Evolutionary conservation across 768 basidiomycete genomes (phyloP).

Genomic region (Russula griseocarnosa): DNA sequence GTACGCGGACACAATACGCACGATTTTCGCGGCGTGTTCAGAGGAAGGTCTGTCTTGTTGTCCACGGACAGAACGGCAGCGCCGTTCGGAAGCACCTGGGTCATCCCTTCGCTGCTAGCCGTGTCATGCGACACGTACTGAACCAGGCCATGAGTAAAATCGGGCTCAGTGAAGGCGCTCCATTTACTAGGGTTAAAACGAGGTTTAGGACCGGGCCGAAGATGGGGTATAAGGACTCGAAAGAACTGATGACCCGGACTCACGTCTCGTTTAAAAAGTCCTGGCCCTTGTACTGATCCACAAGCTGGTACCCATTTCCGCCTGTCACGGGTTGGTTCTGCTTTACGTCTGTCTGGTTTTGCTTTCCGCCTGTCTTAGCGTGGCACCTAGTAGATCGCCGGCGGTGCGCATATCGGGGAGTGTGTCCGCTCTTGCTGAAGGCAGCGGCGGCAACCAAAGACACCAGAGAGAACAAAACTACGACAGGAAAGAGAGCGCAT

Average conservation of each 20-base stretch:
- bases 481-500: not conserved
- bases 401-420: not conserved
- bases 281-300: constrained; percentile 2
- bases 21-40: constrained; percentile 14
- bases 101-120: not conserved
- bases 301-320: not conserved
- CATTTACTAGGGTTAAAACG: constrained; percentile 3
- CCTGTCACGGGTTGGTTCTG: not conserved
- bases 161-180: not conserved
- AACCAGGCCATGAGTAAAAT: not conserved
- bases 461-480: not conserved
- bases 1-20: not conserved
- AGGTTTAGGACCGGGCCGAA: not conserved
- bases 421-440: not conserved
- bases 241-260: not conserved
- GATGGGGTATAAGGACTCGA: not conserved
- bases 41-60: constrained; percentile 12
- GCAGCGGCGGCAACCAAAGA: constrained; percentile 12
- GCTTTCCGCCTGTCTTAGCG: not conserved
- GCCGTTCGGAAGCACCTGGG: not conserved
- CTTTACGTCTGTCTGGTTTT: no score
- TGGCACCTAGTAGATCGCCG: not conserved
- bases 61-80: not conserved
- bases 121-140: not conserved
- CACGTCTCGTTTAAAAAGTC: not conserved